Percentiles rank a stretch among this genome's conserved stretches.
Evolutionary conservation across 1,284 basidiomycete genomes (phyloP).

Genomic region (Cutaneotrichosporon cutaneum): DNA sequence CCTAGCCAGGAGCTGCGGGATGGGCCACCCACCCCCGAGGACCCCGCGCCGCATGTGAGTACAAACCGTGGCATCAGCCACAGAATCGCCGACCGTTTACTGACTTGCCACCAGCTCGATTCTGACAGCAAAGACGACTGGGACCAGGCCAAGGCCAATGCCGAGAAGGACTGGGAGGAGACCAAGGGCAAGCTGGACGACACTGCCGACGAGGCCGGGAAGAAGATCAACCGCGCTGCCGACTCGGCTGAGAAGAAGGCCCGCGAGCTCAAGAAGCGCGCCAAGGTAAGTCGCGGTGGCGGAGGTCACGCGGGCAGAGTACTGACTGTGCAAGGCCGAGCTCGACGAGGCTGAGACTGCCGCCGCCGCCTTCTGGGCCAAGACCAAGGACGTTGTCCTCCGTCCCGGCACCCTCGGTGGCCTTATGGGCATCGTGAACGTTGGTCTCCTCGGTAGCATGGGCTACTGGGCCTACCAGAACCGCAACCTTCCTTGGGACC

Average conservation of each 20-base stretch:
- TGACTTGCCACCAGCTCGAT: slow-evolving; percentile 11
- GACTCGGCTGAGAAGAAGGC: slow-evolving; percentile 56
- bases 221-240: slow-evolving; percentile 55
- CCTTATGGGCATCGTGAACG: slow-evolving; percentile 70
- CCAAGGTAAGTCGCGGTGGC: slow-evolving; percentile 56
- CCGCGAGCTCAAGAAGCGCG: slow-evolving; percentile 48
- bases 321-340: slow-evolving; percentile 37
- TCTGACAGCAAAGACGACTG: slow-evolving; percentile 22
- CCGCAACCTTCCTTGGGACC: slow-evolving; percentile 62
- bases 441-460: slow-evolving; percentile 65
- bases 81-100: background rate
- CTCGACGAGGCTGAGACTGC: slow-evolving; percentile 60
- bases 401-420: slow-evolving; percentile 71
- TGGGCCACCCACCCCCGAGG: slow-evolving; percentile 26
- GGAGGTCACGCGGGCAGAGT: background rate
- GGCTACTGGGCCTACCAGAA: slow-evolving; percentile 68
- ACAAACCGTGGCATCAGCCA: background rate
- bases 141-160: slow-evolving; percentile 23
- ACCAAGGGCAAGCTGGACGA: slow-evolving; percentile 1
- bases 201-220: slow-evolving; percentile 20
- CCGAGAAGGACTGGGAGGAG: slow-evolving; percentile 25
- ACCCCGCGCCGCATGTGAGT: slow-evolving; percentile 13
- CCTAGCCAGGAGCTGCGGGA: slow-evolving; percentile 49
- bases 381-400: slow-evolving; percentile 63
- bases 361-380: slow-evolving; percentile 59